Base-by-base conservation (phyloP, 2,329 filamentous ascomycete genomes). In the Pyricularia sp. region DNA sequence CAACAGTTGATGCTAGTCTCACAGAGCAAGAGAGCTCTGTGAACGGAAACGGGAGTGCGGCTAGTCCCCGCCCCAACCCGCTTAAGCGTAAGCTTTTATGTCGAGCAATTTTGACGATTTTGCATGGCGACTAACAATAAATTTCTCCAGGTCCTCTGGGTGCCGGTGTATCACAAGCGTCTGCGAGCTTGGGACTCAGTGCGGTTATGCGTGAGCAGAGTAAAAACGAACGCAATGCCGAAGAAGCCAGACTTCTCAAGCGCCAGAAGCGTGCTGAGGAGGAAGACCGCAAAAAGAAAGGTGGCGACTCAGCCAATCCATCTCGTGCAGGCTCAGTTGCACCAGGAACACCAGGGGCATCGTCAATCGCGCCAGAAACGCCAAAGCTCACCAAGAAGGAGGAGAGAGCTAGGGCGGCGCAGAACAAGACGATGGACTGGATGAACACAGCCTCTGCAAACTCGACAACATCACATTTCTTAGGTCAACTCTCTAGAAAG, bases 311-410 rank as follows among this genome's bases (percentile, higher is more conserved):
- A 4, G 79, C 79, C 61, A 79, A 81, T 67, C 78, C 79, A 14
- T 84, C 85, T 20, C 83, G 88, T 72, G 74, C 85, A 30, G 84
- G 86, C 17, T 86, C 86, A 28, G 81, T 84, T 14, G 86, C 86
- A 20, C 83, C 87, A 12, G 85, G 85, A 2, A 90, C 87, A 0
- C 87, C 89, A 3, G 87, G 86, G 6, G 67, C 30, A 14, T 58
- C 58, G 4, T 82, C 86, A 1, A 83, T 86, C 61, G 87, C 89
- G 0, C 85, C 89, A 0, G 89, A 91, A 68, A 77, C 82, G 1
- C 84, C 87, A 72, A 94, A 93, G 77, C 84, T 92, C 67, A 91
- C 90, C 4, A 97, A 97, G 83, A 97, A 97, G 80, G 93, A 97
- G 77, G 84, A 83, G 70, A 88, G 90, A 76, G 92, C 90, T 78